phyloP scores from a whole-genome alignment of 352 stramenopile species.

The Phytophthora capsici region DNA sequence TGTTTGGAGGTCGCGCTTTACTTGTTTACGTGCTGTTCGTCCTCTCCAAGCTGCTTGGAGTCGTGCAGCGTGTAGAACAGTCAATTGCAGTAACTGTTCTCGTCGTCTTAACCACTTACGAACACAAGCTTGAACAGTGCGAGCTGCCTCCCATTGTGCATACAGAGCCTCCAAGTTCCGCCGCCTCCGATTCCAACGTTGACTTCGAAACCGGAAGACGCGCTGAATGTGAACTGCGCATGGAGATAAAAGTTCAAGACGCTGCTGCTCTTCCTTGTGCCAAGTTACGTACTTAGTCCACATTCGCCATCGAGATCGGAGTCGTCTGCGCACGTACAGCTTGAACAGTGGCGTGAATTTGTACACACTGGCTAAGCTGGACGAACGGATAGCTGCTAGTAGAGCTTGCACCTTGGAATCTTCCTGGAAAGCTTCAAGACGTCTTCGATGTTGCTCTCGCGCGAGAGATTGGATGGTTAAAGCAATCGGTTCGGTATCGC shows the following conservation, averaged over 20 bases:
- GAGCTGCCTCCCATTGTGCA: conserved; percentile 44
- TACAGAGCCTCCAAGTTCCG: conserved; percentile 42
- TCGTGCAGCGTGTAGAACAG: conserved; percentile 31
- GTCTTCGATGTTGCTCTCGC: conserved; percentile 35
- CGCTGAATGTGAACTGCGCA: conserved; percentile 68
- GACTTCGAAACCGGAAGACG: conserved; percentile 54
- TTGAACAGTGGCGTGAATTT: conserved; percentile 70
- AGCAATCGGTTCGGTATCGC: conserved; percentile 27
- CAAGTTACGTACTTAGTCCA: conserved; percentile 57
- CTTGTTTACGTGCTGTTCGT: conserved; percentile 30
- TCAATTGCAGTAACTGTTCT: conserved; percentile 29
- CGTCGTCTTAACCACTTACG: conserved; percentile 34
- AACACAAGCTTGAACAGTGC: conserved; percentile 42
- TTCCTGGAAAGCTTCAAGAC: conserved; percentile 37
- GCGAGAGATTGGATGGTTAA: conserved; percentile 27
- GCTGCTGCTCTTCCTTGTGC: conserved; percentile 48
- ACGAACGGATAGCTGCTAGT: conserved; percentile 48
- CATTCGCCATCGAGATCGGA: conserved; percentile 36
- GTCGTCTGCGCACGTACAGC: conserved; percentile 56
- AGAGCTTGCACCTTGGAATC: conserved; percentile 41
- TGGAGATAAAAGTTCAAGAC: conserved; percentile 46
- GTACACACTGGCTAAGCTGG: conserved; percentile 46
- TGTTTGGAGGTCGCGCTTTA: conserved; percentile 54
- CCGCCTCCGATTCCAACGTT: conserved; percentile 37
- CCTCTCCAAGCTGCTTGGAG: conserved; percentile 65